A percentile compares a stretch with the other conserved stretches of the same genome.
phyloP scores from a whole-genome alignment of 257 asterid genomes.

The Thymus mandschuricus region DNA sequence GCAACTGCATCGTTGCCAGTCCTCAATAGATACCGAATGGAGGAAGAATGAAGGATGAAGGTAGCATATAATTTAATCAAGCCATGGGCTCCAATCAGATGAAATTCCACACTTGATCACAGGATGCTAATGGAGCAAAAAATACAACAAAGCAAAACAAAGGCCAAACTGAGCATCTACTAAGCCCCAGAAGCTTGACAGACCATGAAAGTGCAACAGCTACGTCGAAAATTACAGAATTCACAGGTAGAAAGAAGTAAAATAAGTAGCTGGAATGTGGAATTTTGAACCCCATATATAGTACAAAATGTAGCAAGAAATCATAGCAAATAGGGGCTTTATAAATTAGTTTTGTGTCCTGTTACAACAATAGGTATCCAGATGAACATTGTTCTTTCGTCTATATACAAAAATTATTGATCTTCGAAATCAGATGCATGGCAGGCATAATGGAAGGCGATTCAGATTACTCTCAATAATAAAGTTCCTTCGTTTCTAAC shows the following conservation, averaged over 20 bases:
- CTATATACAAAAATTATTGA: slow-evolving; percentile 39
- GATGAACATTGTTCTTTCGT: slow-evolving; percentile 39
- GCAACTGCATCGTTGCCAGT: slow-evolving; percentile 67
- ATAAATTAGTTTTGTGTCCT: slow-evolving; percentile 2
- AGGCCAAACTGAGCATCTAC: neutral
- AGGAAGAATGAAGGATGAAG: slow-evolving; percentile 50
- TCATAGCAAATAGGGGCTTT: slow-evolving; percentile 34
- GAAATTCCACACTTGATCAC: neutral
- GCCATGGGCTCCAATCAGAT: neutral
- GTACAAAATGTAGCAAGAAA: slow-evolving; percentile 24
- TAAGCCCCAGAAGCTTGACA: neutral
- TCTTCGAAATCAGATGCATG: slow-evolving; percentile 33
- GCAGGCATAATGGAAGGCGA: slow-evolving; percentile 23
- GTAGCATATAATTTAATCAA: slow-evolving; percentile 38
- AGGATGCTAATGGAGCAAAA: slow-evolving; percentile 12
- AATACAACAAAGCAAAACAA: neutral
- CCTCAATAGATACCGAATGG: slow-evolving; percentile 60
- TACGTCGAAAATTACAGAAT: slow-evolving; percentile 14
- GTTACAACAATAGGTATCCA: slow-evolving; percentile 31
- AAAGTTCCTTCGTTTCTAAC: slow-evolving; percentile 8
- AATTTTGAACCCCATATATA: slow-evolving; percentile 31
- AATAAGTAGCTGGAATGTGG: slow-evolving; percentile 31
- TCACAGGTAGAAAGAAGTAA: slow-evolving; percentile 15
- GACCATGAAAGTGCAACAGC: slow-evolving; percentile 6
- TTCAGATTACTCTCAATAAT: slow-evolving; percentile 16